Conservation (phyloP, 2,329 filamentous ascomycete species). For the Penicillium paneum region DNA sequence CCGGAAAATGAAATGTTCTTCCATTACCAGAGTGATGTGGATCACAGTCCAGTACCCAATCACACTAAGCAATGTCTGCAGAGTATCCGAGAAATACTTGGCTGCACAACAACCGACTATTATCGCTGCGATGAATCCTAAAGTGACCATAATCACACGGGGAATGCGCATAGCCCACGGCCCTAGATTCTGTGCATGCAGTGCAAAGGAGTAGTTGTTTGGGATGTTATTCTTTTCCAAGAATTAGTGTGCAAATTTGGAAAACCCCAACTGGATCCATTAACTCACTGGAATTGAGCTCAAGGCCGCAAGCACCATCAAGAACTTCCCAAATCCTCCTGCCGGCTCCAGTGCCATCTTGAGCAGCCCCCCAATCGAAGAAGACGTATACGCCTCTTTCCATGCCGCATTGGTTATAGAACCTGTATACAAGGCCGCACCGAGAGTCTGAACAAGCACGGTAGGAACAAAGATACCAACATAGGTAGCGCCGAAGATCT, state of each 20-base stretch:
- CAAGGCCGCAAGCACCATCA: slow-evolving; percentile 33
- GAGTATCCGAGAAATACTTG: slow-evolving; percentile 32
- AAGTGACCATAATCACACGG: slow-evolving; percentile 32
- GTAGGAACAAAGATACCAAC: slow-evolving; percentile 27
- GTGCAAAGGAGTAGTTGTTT: slow-evolving; percentile 39
- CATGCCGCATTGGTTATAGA: slow-evolving; percentile 25
- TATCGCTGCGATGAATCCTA: slow-evolving; percentile 33
- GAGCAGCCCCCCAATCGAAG: slow-evolving; percentile 31
- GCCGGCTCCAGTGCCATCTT: slow-evolving; percentile 32
- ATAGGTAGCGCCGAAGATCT: slow-evolving; percentile 30
- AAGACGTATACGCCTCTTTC: slow-evolving; percentile 27
- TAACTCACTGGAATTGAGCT: slow-evolving; percentile 32
- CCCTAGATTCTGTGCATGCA: slow-evolving; percentile 36
- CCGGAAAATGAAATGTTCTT: slow-evolving; percentile 38
- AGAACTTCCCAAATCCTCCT: slow-evolving; percentile 36
- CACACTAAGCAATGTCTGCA: slow-evolving; percentile 48
- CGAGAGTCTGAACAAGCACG: slow-evolving; percentile 33
- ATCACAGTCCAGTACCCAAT: slow-evolving; percentile 52
- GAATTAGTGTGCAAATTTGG: background rate
- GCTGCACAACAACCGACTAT: slow-evolving; percentile 36
- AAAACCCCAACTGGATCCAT: background rate
- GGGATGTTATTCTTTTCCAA: slow-evolving; percentile 35
- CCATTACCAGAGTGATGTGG: slow-evolving; percentile 33
- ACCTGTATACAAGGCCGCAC: slow-evolving; percentile 34
- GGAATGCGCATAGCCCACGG: slow-evolving; percentile 35